A percentile compares a stretch with the other conserved stretches of the same genome.
Conservation (phyloP, 208 protist species). For the Porcisia deanei region DNA sequence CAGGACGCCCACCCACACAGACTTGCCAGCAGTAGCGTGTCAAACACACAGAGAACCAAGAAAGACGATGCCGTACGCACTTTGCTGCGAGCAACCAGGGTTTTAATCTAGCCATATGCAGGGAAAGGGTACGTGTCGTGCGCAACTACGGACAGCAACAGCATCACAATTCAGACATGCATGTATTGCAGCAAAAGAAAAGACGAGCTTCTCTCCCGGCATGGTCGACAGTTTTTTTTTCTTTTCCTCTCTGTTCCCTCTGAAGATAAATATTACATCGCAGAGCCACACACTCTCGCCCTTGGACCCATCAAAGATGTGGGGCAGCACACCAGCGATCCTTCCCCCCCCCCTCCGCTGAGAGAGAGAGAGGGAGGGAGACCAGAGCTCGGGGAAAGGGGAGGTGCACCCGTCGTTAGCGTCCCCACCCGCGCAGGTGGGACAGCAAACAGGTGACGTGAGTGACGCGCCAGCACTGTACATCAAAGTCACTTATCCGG, state of each 20-base stretch:
- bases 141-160: background rate
- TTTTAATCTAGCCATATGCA: no score
- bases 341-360: no score
- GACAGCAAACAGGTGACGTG: background rate
- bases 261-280: background rate
- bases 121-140: no score
- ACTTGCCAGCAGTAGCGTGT: background rate
- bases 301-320: background rate
- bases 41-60: background rate
- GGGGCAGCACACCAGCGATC: background rate
- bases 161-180: no score
- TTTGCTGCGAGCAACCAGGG: no score
- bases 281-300: no score
- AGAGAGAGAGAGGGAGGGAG: no score
- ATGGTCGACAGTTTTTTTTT: background rate
- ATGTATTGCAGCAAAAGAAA: background rate
- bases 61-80: no score
- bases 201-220: background rate
- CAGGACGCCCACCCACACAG: constrained; percentile 11
- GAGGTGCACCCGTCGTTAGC: background rate
- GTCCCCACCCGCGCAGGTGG: background rate
- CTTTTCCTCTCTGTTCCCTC: no score
- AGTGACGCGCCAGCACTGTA: background rate
- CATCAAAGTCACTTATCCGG: background rate
- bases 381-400: no score